Percentiles rank a stretch among this genome's conserved stretches.
These are phyloP conservation scores for Elasticomyces elasticus DNA, from an alignment of 495 filamentous ascomycete species.

Conservation along the genomic window DNA sequence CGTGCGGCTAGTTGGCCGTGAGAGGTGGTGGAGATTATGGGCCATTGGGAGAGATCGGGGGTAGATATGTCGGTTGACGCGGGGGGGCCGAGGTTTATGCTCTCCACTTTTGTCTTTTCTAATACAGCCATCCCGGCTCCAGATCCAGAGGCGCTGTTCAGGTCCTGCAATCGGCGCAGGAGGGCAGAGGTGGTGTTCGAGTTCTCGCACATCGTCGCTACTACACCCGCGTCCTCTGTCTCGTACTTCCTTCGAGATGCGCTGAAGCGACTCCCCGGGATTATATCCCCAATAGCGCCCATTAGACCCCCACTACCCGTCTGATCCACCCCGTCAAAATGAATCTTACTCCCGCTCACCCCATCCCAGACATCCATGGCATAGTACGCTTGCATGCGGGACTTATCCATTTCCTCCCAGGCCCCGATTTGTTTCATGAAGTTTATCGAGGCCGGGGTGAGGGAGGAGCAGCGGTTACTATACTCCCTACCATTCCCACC, in stretches of 20 bases:
- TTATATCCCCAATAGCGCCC: constrained; percentile 14
- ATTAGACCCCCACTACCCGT: constrained; percentile 4
- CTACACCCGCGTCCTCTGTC: constrained; percentile 44
- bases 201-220: constrained; percentile 96
- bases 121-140: constrained; percentile 47
- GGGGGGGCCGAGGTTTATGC: constrained; percentile 64
- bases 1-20: constrained; percentile 59
- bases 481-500: constrained; percentile 53
- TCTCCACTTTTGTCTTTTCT: constrained; percentile 63
- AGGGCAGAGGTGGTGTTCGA: constrained; percentile 72
- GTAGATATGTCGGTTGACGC: constrained; percentile 43
- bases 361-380: constrained; percentile 98
- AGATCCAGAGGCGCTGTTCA: constrained; percentile 36
- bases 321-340: constrained; percentile 60
- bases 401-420: constrained; percentile 62
- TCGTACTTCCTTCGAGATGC: constrained; percentile 9
- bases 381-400: constrained; percentile 75
- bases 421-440: constrained; percentile 56
- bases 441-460: constrained; percentile 70
- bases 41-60: constrained; percentile 76
- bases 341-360: constrained; percentile 71
- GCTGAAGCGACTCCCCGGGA: constrained; percentile 16
- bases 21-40: constrained; percentile 62
- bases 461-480: constrained; percentile 88
- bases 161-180: constrained; percentile 55